Base-by-base conservation (phyloP, 805 yeast genomes). In the Saturnispora gosingensis region DNA sequence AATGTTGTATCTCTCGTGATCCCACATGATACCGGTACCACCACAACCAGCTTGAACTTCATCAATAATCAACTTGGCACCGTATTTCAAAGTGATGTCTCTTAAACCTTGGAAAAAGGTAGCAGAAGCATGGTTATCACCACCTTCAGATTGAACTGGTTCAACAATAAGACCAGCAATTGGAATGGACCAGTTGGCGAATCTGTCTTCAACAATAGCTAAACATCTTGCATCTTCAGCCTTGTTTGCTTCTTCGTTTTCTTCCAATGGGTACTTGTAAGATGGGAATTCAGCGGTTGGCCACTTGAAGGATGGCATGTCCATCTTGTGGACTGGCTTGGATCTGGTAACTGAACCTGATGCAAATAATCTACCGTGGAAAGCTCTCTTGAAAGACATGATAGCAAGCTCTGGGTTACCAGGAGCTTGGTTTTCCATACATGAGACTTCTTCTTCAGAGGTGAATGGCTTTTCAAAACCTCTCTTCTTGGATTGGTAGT, bases 281-380 rank as follows among this genome's bases (percentile, higher is more conserved):
- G 77, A 76, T 30, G 96, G 82, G 73, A 86, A 93, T 68, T 88
- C 88, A 52, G 97, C 97, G 68, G 86, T 89, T 65, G 98, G 98
- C 97, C 97, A 90, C 64, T 87, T 80, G 74, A 90, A 90, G 6
- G 96, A 82, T 55, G 98, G 98, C 71, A 91, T 74, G 69, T 84
- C 90, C 68, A 90, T 73, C 73, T 91, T 90, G 76, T 90, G 98
- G 61, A 91, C 79, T 58, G 97, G 96, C 75, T 88, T 91, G 52
- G 97, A 88, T 67, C 96, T 81, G 39, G 98, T 90, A 58, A 88
- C 81, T 6, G 96, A 85, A 43, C 87, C 89, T 51, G 95, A 79
- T 24, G 96, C 98, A 72, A 90, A 88, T 57, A 89, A 72, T 71
- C 98, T 82, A 58, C 98, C 98, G 67, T 90, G 98, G 85, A 90